phyloP scores from a whole-genome alignment of 139 green algal genomes.

The Ostreobium quekettii region DNA sequence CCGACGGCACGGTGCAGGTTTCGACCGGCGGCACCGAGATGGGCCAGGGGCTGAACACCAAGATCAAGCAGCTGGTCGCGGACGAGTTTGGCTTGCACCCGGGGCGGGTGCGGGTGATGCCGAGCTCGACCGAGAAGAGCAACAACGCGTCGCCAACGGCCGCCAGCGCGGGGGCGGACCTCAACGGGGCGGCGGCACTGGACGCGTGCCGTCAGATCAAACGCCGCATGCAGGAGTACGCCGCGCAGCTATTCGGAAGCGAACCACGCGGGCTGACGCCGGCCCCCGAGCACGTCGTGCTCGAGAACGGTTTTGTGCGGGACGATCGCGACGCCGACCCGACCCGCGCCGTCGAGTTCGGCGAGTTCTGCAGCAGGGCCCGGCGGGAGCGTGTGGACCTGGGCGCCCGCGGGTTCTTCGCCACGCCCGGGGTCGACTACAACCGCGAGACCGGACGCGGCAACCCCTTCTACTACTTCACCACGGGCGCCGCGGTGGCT shows the following conservation, averaged over 20 bases:
- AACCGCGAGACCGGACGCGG: no score
- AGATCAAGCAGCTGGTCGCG: background rate
- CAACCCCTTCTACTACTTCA: no score
- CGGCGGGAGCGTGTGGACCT: slow-evolving; percentile 83
- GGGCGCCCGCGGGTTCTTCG: slow-evolving; percentile 88
- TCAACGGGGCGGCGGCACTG: background rate
- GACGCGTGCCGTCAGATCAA: background rate
- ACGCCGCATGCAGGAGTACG: background rate
- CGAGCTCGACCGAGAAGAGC: no score
- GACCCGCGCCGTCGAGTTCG: slow-evolving; percentile 10
- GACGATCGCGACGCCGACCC: no score
- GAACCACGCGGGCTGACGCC: no score
- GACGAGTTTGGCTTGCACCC: background rate
- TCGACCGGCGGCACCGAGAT: background rate
- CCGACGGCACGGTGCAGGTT: background rate
- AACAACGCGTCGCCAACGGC: background rate
- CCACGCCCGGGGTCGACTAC: slow-evolving; percentile 74
- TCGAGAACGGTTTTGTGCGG: no score
- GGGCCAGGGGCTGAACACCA: background rate
- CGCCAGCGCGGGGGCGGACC: background rate
- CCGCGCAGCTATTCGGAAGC: no score
- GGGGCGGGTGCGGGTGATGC: background rate
- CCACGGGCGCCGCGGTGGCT: background rate
- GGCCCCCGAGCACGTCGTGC: no score
- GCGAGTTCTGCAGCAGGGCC: slow-evolving; percentile 56